Conservation (phyloP, 2,329 filamentous ascomycete genomes). For the Polytolypa hystricis region DNA sequence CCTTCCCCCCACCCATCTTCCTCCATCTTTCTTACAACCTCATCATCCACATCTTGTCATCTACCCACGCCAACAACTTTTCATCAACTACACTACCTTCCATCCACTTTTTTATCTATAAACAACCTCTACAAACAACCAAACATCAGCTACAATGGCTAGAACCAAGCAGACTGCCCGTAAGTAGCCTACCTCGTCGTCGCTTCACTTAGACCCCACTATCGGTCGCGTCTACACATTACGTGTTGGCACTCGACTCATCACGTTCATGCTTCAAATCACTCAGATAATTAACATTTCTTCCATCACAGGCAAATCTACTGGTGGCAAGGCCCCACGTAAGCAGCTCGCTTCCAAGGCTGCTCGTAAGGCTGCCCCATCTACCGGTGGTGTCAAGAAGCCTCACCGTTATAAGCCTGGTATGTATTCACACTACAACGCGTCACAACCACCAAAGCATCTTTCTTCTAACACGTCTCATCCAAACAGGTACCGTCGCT, state of each 20-base stretch:
- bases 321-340: slow-evolving; percentile 61
- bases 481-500: slow-evolving; percentile 65
- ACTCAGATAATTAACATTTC: slow-evolving; percentile 20
- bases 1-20: slow-evolving; percentile 13
- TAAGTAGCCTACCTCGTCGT: slow-evolving; percentile 28
- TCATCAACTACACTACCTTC: slow-evolving; percentile 14
- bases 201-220: slow-evolving; percentile 9
- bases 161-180: slow-evolving; percentile 44
- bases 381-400: slow-evolving; percentile 96
- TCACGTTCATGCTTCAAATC: slow-evolving; percentile 9
- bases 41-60: slow-evolving; percentile 23
- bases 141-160: slow-evolving; percentile 39
- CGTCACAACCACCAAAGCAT: slow-evolving; percentile 1
- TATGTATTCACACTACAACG: slow-evolving; percentile 21
- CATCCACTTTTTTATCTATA: slow-evolving; percentile 21
- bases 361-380: slow-evolving; percentile 94
- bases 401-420: slow-evolving; percentile 81
- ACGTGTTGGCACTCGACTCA: slow-evolving; percentile 9
- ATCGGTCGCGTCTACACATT: slow-evolving; percentile 14
- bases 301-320: slow-evolving; percentile 52
- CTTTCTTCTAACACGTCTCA: slow-evolving; percentile 16
- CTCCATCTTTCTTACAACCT: slow-evolving; percentile 15
- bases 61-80: slow-evolving; percentile 8
- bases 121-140: slow-evolving; percentile 17
- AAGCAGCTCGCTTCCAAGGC: slow-evolving; percentile 99